Conservation (phyloP, 2,329 filamentous ascomycete species). For the Pseudogymnoascus sp. region DNA sequence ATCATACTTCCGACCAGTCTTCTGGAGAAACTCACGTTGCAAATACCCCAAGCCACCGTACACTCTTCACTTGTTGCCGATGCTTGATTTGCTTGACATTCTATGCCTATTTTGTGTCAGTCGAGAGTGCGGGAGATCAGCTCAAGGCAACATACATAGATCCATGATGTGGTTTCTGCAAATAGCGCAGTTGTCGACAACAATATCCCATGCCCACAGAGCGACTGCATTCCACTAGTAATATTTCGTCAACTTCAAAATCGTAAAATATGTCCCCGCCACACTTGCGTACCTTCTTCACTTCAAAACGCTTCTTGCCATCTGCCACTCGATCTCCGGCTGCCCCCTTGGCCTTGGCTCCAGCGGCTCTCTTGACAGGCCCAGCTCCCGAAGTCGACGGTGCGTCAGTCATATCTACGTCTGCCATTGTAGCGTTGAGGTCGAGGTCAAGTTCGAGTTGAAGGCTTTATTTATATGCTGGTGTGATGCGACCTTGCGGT, state of each 20-base stretch:
- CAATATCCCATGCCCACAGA: slow-evolving; percentile 98
- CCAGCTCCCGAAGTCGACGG: slow-evolving; percentile 45
- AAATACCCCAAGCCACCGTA: slow-evolving; percentile 98
- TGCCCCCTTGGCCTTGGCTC: slow-evolving; percentile 41
- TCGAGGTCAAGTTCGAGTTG: background rate
- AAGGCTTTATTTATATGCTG: slow-evolving; percentile 1
- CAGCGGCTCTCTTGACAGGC: slow-evolving; percentile 47
- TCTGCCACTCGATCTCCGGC: slow-evolving; percentile 47
- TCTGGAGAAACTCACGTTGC: slow-evolving; percentile 65
- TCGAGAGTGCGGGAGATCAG: slow-evolving; percentile 12
- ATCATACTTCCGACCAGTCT: background rate
- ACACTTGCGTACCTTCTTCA: slow-evolving; percentile 76
- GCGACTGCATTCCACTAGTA: slow-evolving; percentile 94
- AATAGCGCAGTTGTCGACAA: slow-evolving; percentile 98
- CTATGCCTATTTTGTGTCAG: slow-evolving; percentile 59
- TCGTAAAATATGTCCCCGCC: background rate
- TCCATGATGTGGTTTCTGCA: slow-evolving; percentile 99
- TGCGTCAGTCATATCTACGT: slow-evolving; percentile 94
- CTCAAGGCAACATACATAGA: slow-evolving; percentile 59
- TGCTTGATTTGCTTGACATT: slow-evolving; percentile 97
- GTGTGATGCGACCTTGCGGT: background rate
- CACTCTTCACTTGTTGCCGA: slow-evolving; percentile 97
- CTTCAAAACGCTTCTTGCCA: slow-evolving; percentile 91
- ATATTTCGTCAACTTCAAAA: background rate
- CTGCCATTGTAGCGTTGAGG: slow-evolving; percentile 59